A percentile compares a stretch with the other conserved stretches of the same genome.
Conservation (phyloP, 352 stramenopile species). For the Saprolegnia parasitica region DNA sequence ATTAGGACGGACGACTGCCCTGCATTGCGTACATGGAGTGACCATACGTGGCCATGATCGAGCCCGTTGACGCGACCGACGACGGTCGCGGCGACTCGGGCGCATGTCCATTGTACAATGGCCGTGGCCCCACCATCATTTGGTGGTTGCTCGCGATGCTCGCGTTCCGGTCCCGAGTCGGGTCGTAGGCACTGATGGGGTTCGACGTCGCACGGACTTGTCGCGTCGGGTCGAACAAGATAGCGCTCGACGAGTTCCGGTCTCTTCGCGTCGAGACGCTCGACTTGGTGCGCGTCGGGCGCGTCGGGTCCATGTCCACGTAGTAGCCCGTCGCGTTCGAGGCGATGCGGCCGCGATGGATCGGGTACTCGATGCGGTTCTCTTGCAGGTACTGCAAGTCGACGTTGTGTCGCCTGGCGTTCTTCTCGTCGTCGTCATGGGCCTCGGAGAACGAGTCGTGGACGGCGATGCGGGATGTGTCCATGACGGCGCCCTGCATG, state of each 20-base stretch:
- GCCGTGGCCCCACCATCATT: neutral
- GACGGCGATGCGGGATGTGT: neutral
- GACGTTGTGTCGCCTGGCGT: neutral
- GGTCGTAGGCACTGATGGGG: neutral
- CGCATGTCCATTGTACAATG: neutral
- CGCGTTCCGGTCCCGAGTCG: neutral
- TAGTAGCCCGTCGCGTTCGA: neutral
- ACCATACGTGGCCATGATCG: slow-evolving; percentile 5
- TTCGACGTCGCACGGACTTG: neutral
- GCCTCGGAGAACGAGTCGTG: neutral
- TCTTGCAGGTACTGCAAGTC: slow-evolving; percentile 8
- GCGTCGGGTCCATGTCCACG: neutral
- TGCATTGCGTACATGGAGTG: neutral
- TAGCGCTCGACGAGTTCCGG: neutral
- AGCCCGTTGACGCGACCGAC: neutral
- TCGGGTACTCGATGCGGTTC: neutral
- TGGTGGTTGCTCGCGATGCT: neutral
- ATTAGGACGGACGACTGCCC: neutral
- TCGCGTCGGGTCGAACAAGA: neutral
- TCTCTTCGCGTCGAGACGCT: neutral
- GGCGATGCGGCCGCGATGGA: neutral
- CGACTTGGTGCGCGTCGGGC: neutral
- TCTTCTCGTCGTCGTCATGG: neutral
- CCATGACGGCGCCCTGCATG: neutral
- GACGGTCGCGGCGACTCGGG: slow-evolving; percentile 3